Evolutionary conservation across 2,329 filamentous ascomycete genomes (phyloP).

Genomic region (Lachnellula willkommii): DNA sequence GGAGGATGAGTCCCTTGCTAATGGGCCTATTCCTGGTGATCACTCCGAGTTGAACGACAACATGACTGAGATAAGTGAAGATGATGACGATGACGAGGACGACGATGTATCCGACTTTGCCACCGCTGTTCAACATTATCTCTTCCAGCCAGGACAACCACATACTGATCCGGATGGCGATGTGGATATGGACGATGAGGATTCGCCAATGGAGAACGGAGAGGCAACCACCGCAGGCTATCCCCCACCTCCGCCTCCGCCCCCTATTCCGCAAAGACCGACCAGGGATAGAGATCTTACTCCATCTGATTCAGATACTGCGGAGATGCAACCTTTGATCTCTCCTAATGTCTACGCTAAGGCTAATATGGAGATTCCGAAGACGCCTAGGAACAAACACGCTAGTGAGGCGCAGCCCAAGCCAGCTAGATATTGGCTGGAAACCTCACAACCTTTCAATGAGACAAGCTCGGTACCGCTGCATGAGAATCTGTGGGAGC

Average conservation of each 20-base stretch:
- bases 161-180: constrained; percentile 38
- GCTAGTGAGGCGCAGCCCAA: constrained; percentile 47
- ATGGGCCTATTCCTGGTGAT: constrained; percentile 26
- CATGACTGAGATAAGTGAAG: neutral
- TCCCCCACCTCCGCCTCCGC: constrained; percentile 60
- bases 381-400: constrained; percentile 60
- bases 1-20: constrained; percentile 27
- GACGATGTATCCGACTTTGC: constrained; percentile 23
- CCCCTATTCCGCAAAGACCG: constrained; percentile 39
- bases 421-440: constrained; percentile 79
- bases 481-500: constrained; percentile 83
- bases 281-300: constrained; percentile 56
- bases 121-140: constrained; percentile 2
- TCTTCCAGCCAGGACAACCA: constrained; percentile 28
- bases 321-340: constrained; percentile 54
- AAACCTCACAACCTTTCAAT: constrained; percentile 67
- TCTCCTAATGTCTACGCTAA: constrained; percentile 57
- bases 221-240: constrained; percentile 77
- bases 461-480: constrained; percentile 57
- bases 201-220: constrained; percentile 65
- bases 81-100: constrained; percentile 42
- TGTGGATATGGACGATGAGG: constrained; percentile 40
- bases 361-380: constrained; percentile 68
- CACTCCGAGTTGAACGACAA: constrained; percentile 21
- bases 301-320: constrained; percentile 67